These are phyloP conservation scores for Agrocybe praecox DNA, from an alignment of 768 basidiomycete genomes.

Conservation along the genomic window DNA sequence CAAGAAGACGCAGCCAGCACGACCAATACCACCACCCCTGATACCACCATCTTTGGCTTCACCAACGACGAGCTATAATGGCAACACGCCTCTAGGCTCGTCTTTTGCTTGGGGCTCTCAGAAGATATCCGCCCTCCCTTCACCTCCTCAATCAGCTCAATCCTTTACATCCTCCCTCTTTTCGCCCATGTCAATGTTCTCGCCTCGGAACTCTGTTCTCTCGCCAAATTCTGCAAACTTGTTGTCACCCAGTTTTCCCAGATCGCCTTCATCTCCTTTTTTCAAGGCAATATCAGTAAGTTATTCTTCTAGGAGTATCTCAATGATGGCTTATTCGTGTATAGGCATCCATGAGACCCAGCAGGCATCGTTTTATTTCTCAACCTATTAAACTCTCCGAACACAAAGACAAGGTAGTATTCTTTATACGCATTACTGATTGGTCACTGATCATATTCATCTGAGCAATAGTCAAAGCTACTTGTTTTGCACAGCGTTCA, in stretches of 20 bases:
- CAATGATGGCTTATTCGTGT: slow-evolving; percentile 2
- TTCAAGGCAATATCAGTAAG: slow-evolving; percentile 47
- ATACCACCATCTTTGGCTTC: slow-evolving; percentile 1
- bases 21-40: background rate
- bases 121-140: slow-evolving; percentile 20
- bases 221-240: slow-evolving; percentile 18
- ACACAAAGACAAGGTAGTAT: slow-evolving; percentile 36
- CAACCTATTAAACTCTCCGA: slow-evolving; percentile 43
- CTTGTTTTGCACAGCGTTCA: slow-evolving; percentile 45
- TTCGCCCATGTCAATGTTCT: slow-evolving; percentile 25
- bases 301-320: background rate
- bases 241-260: slow-evolving; percentile 25
- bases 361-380: slow-evolving; percentile 37
- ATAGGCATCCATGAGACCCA: slow-evolving; percentile 51
- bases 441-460: background rate
- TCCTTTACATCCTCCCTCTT: slow-evolving; percentile 30
- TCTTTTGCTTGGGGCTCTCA: slow-evolving; percentile 18
- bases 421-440: background rate
- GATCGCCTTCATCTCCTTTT: slow-evolving; percentile 38
- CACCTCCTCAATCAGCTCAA: slow-evolving; percentile 25
- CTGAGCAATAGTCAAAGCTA: slow-evolving; percentile 39
- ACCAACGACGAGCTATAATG: slow-evolving; percentile 4
- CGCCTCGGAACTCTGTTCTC: slow-evolving; percentile 16
- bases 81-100: slow-evolving; percentile 16
- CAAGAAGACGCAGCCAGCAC: slow-evolving; percentile 7